Conservation (phyloP, 2,329 filamentous ascomycete species). For the Trichoderma atrobrunneum region DNA sequence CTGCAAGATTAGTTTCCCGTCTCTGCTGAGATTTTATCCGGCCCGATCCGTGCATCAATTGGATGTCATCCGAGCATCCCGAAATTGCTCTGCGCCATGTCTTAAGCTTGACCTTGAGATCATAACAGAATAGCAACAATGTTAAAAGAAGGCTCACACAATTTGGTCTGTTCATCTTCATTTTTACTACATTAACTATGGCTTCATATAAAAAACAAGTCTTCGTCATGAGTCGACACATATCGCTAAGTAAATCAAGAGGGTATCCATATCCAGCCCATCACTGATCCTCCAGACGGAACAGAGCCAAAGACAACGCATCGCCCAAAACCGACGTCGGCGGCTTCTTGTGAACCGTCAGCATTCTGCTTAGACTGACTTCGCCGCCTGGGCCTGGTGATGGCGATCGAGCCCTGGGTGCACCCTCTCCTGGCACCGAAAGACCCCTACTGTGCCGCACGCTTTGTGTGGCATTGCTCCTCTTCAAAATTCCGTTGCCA, state of each 20-base stretch:
- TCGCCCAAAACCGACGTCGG: conserved; percentile 22
- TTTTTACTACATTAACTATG: background rate
- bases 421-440: conserved; percentile 14
- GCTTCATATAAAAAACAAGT: background rate
- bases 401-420: background rate
- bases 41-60: background rate
- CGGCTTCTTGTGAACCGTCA: conserved; percentile 23
- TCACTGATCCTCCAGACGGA: conserved; percentile 21
- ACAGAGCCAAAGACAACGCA: conserved; percentile 24
- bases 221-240: background rate
- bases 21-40: background rate
- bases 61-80: background rate
- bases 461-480: conserved; percentile 22
- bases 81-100: background rate
- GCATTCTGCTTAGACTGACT: conserved; percentile 20
- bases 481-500: background rate
- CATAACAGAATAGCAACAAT: too few relatives aligned
- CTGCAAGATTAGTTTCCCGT: background rate
- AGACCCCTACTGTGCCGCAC: conserved; percentile 21
- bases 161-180: background rate
- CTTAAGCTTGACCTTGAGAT: background rate
- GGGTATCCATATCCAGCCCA: background rate
- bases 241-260: background rate
- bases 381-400: conserved; percentile 19
- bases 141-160: background rate